Evolutionary conservation across 2,329 filamentous ascomycete genomes (phyloP), one percentile per base, ranked within the genome.

Genomic region (Penicillium sclerotigenum): DNA sequence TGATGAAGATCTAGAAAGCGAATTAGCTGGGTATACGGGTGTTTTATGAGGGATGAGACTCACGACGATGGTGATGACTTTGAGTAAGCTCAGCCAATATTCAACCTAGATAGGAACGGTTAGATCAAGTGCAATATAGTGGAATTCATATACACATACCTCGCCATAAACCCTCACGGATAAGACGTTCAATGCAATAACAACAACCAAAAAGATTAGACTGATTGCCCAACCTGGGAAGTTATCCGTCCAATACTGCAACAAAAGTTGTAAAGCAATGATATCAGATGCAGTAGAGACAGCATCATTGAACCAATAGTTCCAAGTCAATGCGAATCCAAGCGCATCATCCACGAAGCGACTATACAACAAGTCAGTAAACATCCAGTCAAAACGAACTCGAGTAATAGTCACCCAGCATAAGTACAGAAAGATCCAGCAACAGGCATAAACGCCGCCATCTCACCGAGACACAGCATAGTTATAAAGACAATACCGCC

Each of bases 271-370:
- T 33, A 84, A 68, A 0, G 82, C 79, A 20, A 87, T 82, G 26
- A 87, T 71, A 71, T 88, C 85, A 0, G 83, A 76, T 0, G 84
- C 85, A 1, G 80, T 83, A 0, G 79, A 80, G 0, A 84, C 80
- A 1, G 84, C 84, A 70, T 87, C 83, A 66, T 87, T 87, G 64
- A 87, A 86, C 84, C 84, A 87, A 59, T 77, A 77, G 52, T 77
- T 76, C 76, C 76, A 78, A 8, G 74, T 77, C 24, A 77, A 60
- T 20, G 75, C 75, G 56, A 79, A 78, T 0, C 75, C 76, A 45
- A 76, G 65, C 3, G 75, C 73, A 59, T 76, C 74, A 58, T 78
- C 75, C 18, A 78, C 74, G 41, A 76, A 79, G 2, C 74, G 72
- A 46, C 73, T 76, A 52, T 22, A 40, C 14, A 49, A 20, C 43